A percentile compares a stretch with the other conserved stretches of the same genome.
Evolutionary conservation across 1,139 yeast genomes (phyloP).

Genomic region (Entelexis sorbosivorans): DNA sequence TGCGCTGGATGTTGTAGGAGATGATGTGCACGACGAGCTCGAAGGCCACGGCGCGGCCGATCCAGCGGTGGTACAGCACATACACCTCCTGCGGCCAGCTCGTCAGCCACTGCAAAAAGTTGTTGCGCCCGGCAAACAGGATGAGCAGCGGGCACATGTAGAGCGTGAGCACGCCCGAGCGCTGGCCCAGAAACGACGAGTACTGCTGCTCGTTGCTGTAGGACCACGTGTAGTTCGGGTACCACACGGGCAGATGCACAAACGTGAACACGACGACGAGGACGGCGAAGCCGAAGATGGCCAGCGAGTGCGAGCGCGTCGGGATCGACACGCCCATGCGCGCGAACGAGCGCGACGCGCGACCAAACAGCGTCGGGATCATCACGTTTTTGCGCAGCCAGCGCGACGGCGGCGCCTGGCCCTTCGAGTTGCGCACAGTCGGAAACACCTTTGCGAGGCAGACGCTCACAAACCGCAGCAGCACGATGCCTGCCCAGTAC

Average conservation of each 20-base stretch:
- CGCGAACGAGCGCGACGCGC: not conserved
- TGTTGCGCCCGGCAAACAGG: constrained; percentile 53
- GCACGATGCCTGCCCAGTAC: constrained; percentile 24
- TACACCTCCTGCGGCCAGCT: constrained; percentile 53
- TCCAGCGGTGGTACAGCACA: constrained; percentile 50
- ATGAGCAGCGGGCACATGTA: constrained; percentile 44
- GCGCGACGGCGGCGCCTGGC: not conserved
- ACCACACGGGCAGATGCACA: constrained; percentile 5
- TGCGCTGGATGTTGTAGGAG: constrained; percentile 24
- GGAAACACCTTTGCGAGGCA: constrained; percentile 21
- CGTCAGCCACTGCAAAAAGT: constrained; percentile 45
- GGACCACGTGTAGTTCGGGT: constrained; percentile 11
- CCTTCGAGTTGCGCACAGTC: constrained; percentile 19
- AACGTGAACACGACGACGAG: constrained; percentile 19
- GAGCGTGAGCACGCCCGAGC: constrained; percentile 50
- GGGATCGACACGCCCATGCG: not conserved
- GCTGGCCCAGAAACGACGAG: constrained; percentile 37
- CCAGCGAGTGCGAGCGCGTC: constrained; percentile 23
- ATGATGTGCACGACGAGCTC: constrained; percentile 33
- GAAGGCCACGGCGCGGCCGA: constrained; percentile 40
- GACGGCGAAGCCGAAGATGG: constrained; percentile 26
- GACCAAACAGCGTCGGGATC: constrained; percentile 1
- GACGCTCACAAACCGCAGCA: constrained; percentile 18
- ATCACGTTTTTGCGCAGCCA: not conserved
- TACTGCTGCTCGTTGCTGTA: constrained; percentile 4